Percentiles rank a stretch among this genome's conserved stretches.
phyloP scores from a whole-genome alignment of 495 filamentous ascomycete species.

The Penicillium crystallinum region DNA sequence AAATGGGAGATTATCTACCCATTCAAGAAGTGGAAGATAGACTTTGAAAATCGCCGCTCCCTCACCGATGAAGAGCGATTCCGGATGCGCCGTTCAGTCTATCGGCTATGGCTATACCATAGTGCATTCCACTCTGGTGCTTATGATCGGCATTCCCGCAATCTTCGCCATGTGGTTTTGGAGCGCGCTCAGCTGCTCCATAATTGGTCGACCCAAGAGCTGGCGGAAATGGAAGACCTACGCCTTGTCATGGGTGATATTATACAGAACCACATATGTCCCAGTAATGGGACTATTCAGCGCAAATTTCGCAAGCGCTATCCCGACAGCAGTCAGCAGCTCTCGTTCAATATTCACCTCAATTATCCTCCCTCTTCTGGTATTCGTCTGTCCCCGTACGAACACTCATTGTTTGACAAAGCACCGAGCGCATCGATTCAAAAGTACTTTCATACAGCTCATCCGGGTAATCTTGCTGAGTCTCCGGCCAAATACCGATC shows the following conservation, averaged over 20 bases:
- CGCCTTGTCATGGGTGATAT: slow-evolving; percentile 46
- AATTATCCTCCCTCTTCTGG: slow-evolving; percentile 36
- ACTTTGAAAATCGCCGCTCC: slow-evolving; percentile 57
- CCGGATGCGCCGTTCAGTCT: slow-evolving; percentile 61
- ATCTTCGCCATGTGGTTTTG: slow-evolving; percentile 34
- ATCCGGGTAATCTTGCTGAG: slow-evolving; percentile 16
- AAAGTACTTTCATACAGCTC: slow-evolving; percentile 21
- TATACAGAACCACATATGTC: slow-evolving; percentile 52
- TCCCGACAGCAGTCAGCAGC: slow-evolving; percentile 43
- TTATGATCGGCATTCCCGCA: slow-evolving; percentile 46
- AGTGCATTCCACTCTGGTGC: slow-evolving; percentile 50
- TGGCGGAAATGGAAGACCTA: slow-evolving; percentile 55
- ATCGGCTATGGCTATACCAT: slow-evolving; percentile 63
- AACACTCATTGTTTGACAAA: slow-evolving; percentile 1
- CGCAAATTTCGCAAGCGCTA: slow-evolving; percentile 53
- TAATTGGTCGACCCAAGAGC: slow-evolving; percentile 49
- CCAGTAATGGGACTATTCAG: slow-evolving; percentile 55
- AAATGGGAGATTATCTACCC: slow-evolving; percentile 67
- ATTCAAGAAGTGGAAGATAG: slow-evolving; percentile 57
- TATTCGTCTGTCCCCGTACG: neutral
- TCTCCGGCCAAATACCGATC: slow-evolving; percentile 28
- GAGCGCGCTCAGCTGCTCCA: slow-evolving; percentile 52
- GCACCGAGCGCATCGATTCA: slow-evolving; percentile 6
- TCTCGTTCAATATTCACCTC: slow-evolving; percentile 50
- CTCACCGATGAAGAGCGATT: slow-evolving; percentile 52